Evolutionary conservation across 2,329 filamentous ascomycete genomes (phyloP).

Genomic region (Aquanectria penicillioides): DNA sequence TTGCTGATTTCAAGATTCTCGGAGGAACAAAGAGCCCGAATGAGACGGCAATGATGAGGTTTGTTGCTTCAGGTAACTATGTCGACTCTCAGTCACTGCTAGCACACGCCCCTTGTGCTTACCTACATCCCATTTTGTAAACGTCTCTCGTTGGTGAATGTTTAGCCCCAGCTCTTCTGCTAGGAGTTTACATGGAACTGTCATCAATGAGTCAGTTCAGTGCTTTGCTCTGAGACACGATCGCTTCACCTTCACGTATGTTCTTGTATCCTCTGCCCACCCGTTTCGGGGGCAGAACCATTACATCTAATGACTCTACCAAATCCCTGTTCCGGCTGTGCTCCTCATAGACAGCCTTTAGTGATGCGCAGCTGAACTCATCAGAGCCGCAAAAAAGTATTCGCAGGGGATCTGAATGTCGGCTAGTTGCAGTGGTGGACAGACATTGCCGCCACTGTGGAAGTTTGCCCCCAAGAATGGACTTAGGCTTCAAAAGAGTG

Average conservation of each 20-base stretch:
- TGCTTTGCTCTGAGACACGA: neutral
- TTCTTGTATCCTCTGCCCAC: constrained; percentile 78
- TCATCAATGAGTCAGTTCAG: constrained; percentile 2
- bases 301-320: constrained; percentile 84
- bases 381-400: constrained; percentile 97
- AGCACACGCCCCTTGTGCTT: neutral
- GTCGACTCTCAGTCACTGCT: constrained; percentile 9
- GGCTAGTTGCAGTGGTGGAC: constrained; percentile 27
- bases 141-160: constrained; percentile 82
- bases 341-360: constrained; percentile 75
- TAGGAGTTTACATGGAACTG: constrained; percentile 78
- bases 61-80: constrained; percentile 69
- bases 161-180: constrained; percentile 72
- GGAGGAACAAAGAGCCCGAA: constrained; percentile 91
- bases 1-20: constrained; percentile 73
- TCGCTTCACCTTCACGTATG: constrained; percentile 68
- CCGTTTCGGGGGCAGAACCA: constrained; percentile 82
- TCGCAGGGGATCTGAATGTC: constrained; percentile 69
- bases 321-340: constrained; percentile 60
- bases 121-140: constrained; percentile 81
- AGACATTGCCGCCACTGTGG: constrained; percentile 26
- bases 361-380: constrained; percentile 82
- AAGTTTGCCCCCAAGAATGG: constrained; percentile 18
- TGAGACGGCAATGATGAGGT: constrained; percentile 90
- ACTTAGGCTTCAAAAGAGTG: constrained; percentile 14